Conservation (phyloP, 176 grass and related monocot species). For the Areca catechu region DNA sequence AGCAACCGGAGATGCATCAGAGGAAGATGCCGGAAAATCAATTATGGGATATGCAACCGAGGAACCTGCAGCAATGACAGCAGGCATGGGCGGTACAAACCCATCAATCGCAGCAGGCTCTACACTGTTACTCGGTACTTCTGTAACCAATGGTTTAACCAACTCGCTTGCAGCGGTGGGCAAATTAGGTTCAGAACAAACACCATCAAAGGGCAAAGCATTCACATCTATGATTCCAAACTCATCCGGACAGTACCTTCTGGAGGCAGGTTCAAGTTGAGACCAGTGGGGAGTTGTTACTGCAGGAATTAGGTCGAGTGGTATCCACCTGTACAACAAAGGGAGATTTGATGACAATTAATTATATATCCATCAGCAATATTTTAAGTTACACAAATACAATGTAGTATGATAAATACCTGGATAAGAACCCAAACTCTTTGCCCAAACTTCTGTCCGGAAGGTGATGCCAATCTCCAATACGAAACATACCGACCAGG, state of each 20-base stretch:
- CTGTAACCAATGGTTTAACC: background rate
- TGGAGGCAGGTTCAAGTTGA: slow-evolving; percentile 42
- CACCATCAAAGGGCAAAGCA: slow-evolving; percentile 4
- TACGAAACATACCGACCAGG: slow-evolving; percentile 70
- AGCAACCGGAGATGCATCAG: background rate
- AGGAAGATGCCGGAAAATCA: slow-evolving; percentile 12
- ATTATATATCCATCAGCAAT: no score
- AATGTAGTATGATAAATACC: slow-evolving; percentile 23
- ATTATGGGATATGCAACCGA: slow-evolving; percentile 6
- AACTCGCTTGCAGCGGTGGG: background rate
- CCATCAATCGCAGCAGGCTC: background rate
- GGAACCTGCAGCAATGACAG: slow-evolving; percentile 8
- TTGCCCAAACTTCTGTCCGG: slow-evolving; percentile 61
- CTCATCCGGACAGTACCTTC: slow-evolving; percentile 8
- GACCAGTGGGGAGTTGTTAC: slow-evolving; percentile 5
- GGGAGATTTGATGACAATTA: no score
- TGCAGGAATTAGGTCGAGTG: slow-evolving; percentile 20
- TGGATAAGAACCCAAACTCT: slow-evolving; percentile 72
- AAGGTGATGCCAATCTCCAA: slow-evolving; percentile 71
- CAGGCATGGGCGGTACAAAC: background rate
- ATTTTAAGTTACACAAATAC: background rate
- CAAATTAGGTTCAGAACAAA: background rate
- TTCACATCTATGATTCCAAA: slow-evolving; percentile 34
- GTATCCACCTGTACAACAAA: slow-evolving; percentile 28
- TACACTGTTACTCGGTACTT: background rate